Evolutionary conservation across 306 rosid genomes (phyloP), one percentile per base, ranked within the genome.

Genomic region (Clitoria ternatea): DNA sequence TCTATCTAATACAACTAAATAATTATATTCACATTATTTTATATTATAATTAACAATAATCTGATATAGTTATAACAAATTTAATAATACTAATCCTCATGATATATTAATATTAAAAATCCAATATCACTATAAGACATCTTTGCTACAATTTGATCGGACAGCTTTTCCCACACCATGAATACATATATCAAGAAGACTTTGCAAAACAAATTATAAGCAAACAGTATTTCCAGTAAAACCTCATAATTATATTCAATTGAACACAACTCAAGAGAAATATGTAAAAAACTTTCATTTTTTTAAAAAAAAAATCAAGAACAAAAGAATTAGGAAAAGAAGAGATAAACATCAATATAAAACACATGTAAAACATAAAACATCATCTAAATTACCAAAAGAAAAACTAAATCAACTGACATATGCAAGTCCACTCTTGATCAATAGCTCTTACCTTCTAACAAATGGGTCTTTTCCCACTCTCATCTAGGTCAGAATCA

Each of bases 341-440:
- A 56, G 72, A 59, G 44, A 37, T 36, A 76, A 24, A 45, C 37
- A 55, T 22, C 45, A 13, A 27, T 55, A 20, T 15, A 49, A 49
- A 61, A 44, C 56, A 66, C 36, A 49, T 15, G 70, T 59, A 9
- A 76, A 67, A 61, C 61, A 26, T 10, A 45, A 24, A 66, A 48
- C 17, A 55, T 47, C 14, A 45, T 65, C 15, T 3, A 55, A 32
- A 48, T 20, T 22, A 59, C 19, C 50, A 49, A 62, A 57, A 40
- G 19, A 26, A 57, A 77, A 69, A 61, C 26, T 12, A 50, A 75
- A 77, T 50, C 47, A 77, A 85, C 85, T 49, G 55, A 94, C 99
- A 97, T 94, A 92, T 30, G 96, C 97, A 63, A 94, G 86, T 50
- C 99, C 96, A 33, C 99, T 91, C 69, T 91, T 79, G 82, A 94